Evolutionary conservation across 1,139 yeast genomes (phyloP), one percentile per base, ranked within the genome.

Genomic region (Fermentozyma sake): DNA sequence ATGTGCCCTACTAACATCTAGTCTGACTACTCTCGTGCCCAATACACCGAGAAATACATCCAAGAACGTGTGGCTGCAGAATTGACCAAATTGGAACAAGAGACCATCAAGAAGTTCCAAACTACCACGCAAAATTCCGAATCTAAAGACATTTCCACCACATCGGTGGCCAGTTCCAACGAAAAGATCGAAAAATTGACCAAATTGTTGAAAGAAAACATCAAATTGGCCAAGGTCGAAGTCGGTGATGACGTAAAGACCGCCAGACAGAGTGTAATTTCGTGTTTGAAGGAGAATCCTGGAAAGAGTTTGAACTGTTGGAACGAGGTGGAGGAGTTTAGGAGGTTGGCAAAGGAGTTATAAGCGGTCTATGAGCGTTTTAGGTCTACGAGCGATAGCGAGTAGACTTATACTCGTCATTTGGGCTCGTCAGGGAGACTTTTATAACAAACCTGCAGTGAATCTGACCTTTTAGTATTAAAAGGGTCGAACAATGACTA

Each of bases 261-360:
- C 4, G 72, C 83, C 2, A 79, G 91, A 58, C 56, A 62, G 8
- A 52, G 62, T 7, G 79, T 91, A 16, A 64, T 76, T 20, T 52
- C 65, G 31, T 89, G 98, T 55, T 68, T 89, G 44, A 60, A 68
- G 37, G 69, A 68, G 24, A 85, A 89, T 61, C 63, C 72, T 43
- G 84, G 79, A 19, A 77, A 71, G 51, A 83, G 91, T 19, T 71
- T 91, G 54, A 80, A 85, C 54, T 91, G 98, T 56, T 82, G 89
- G 79, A 87, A 83, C 29, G 86, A 83, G 52, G 87, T 86, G 14
- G 78, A 81, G 48, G 65, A 68, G 32, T 86, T 87, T 56, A 84
- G 79, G 51, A 67, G 66, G 32, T 55, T 72, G 44, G 68, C 58
- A 20, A 60, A 55, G 43, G 55, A 62, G 31, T 45, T 57, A 37